Evolutionary conservation across 352 stramenopile species (phyloP).

Genomic region (Phytophthora fragariaefolia): DNA sequence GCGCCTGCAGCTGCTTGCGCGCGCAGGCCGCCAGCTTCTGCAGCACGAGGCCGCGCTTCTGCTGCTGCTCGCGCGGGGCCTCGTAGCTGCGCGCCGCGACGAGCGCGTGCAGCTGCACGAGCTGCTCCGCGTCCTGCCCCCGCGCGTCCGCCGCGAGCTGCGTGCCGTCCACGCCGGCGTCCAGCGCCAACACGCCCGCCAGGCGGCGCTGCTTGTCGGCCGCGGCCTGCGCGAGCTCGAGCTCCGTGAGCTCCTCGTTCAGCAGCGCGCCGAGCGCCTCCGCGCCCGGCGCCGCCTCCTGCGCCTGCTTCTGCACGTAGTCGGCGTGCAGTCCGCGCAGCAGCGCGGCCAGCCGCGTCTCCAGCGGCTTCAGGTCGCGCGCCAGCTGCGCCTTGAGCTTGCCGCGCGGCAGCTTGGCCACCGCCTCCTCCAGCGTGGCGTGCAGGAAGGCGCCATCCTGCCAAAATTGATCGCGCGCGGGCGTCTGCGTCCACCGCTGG

Average conservation of each 20-base stretch:
- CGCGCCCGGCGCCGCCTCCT: not conserved
- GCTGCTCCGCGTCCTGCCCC: conserved; percentile 24
- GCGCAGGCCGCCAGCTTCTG: conserved; percentile 33
- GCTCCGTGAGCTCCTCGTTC: conserved; percentile 64
- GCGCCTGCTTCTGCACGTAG: conserved; percentile 25
- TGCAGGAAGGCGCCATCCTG: conserved; percentile 44
- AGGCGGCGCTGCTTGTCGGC: conserved; percentile 32
- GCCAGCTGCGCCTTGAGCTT: conserved; percentile 54
- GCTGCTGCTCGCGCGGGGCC: conserved; percentile 26
- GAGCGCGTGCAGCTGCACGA: conserved; percentile 41
- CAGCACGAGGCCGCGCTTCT: conserved; percentile 51
- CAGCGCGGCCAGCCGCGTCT: conserved; percentile 36
- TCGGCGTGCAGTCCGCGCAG: conserved; percentile 44
- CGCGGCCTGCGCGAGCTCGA: conserved; percentile 45
- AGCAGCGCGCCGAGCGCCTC: conserved; percentile 33
- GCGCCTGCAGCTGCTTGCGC: conserved; percentile 20
- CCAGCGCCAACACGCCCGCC: conserved; percentile 50
- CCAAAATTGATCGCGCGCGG: conserved; percentile 59
- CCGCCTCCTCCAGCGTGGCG: conserved; percentile 57
- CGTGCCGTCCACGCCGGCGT: conserved; percentile 25
- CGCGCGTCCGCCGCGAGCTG: conserved; percentile 6
- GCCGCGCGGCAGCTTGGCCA: conserved; percentile 62
- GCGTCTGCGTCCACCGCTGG: conserved; percentile 55
- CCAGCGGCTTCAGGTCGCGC: conserved; percentile 43
- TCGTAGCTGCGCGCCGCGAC: conserved; percentile 57